Evolutionary conservation across 257 asterid species (phyloP).

Genomic region (Solanum etuberosum): DNA sequence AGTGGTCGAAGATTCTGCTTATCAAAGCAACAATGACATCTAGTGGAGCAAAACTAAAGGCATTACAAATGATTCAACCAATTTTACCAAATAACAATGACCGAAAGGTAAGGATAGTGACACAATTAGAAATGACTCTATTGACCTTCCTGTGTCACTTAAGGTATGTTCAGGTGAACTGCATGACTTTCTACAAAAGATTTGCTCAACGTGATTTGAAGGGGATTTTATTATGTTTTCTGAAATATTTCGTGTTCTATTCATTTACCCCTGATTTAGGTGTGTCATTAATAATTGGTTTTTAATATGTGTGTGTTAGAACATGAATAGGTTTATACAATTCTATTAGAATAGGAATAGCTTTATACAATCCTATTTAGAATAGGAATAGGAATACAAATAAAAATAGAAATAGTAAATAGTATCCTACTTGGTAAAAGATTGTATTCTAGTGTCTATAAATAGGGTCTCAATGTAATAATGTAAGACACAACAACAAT

Average conservation of each 20-base stretch:
- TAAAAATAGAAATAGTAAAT: too few relatives aligned
- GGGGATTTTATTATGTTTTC: not conserved
- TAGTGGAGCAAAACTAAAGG: not conserved
- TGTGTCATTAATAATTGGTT: not conserved
- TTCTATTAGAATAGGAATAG: too few relatives aligned
- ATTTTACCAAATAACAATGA: not conserved
- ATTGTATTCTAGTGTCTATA: too few relatives aligned
- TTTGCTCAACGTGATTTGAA: not conserved
- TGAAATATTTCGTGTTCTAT: not conserved
- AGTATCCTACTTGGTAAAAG: too few relatives aligned
- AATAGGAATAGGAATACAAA: too few relatives aligned
- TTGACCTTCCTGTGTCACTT: not conserved
- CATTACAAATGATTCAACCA: not conserved
- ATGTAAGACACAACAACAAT: too few relatives aligned
- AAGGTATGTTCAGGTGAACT: not conserved
- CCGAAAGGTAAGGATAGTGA: not conserved
- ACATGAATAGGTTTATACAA: too few relatives aligned
- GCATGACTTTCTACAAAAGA: not conserved
- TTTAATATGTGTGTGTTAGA: too few relatives aligned
- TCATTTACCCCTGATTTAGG: not conserved
- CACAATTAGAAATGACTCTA: not conserved
- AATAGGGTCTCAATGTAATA: too few relatives aligned
- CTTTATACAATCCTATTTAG: too few relatives aligned
- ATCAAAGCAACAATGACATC: not conserved
- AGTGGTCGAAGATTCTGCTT: not conserved